These are phyloP conservation scores for Polychaeton citri DNA, from an alignment of 2,329 filamentous ascomycete genomes.

Conservation along the genomic window DNA sequence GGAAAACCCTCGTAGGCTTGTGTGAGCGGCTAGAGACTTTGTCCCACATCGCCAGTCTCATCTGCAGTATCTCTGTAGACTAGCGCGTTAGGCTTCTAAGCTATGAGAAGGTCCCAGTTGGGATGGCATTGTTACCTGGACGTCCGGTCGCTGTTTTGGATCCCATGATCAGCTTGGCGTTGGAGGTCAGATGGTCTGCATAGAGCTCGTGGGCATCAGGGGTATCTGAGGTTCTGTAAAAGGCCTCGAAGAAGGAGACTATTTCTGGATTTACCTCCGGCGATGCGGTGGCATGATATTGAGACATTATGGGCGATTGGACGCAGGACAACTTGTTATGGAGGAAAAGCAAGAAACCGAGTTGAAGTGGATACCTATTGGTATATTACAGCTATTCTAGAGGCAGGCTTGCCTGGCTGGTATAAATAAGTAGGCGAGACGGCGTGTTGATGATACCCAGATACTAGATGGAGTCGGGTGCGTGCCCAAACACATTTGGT, in stretches of 20 bases:
- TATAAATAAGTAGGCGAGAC: too few species aligned
- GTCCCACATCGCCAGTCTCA: conserved; percentile 42
- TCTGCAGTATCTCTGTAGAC: conserved; percentile 33
- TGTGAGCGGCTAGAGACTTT: conserved; percentile 36
- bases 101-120: background rate
- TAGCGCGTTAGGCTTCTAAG: too few species aligned
- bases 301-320: conserved; percentile 12
- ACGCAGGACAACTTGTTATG: too few species aligned
- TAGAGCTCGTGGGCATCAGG: conserved; percentile 38
- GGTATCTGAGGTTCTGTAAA: conserved; percentile 34
- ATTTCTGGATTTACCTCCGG: conserved; percentile 26
- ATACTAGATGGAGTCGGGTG: too few species aligned
- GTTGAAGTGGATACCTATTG: too few species aligned
- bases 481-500: too few species aligned
- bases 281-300: conserved; percentile 18
- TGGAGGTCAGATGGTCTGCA: conserved; percentile 31
- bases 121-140: too few species aligned
- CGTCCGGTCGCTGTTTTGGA: conserved; percentile 32
- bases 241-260: conserved; percentile 32
- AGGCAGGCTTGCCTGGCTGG: too few species aligned
- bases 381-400: too few species aligned
- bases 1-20: conserved; percentile 34
- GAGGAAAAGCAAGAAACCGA: too few species aligned
- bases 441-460: too few species aligned
- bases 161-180: conserved; percentile 41